Conservation (phyloP, 345 rosid species). For the Ceriops tagal region DNA sequence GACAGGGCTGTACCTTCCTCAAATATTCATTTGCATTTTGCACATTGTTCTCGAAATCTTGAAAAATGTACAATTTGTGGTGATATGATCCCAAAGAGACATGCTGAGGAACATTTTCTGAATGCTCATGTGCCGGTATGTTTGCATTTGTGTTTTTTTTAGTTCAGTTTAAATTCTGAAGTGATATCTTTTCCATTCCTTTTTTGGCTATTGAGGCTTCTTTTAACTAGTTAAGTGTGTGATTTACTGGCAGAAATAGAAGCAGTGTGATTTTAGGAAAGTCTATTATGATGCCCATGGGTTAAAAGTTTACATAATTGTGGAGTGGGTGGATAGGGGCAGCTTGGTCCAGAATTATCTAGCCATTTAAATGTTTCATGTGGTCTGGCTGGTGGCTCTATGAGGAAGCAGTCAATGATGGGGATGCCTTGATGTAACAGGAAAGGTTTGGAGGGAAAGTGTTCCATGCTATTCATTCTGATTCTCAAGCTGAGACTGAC, state of each 20-base stretch:
- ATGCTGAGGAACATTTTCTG: slow-evolving; percentile 79
- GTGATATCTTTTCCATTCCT: background rate
- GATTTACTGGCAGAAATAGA: background rate
- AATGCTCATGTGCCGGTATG: slow-evolving; percentile 91
- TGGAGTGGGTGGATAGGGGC: background rate
- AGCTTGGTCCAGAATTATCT: no score
- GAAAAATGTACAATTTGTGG: slow-evolving; percentile 90
- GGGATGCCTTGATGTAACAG: background rate
- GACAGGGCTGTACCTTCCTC: slow-evolving; percentile 75
- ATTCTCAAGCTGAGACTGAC: background rate
- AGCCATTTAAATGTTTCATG: background rate
- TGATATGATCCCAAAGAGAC: slow-evolving; percentile 83
- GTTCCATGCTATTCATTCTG: background rate
- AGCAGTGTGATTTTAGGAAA: background rate
- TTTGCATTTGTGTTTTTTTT: background rate
- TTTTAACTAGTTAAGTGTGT: background rate
- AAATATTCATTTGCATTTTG: slow-evolving; percentile 79
- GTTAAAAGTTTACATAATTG: background rate
- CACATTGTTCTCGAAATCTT: slow-evolving; percentile 84
- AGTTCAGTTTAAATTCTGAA: no score
- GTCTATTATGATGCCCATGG: background rate
- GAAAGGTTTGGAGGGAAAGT: background rate
- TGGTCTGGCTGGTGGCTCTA: background rate
- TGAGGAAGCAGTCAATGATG: background rate
- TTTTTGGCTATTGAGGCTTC: background rate